These are phyloP conservation scores for Cladophialophora yegresii DNA, from an alignment of 2,329 filamentous ascomycete genomes.

Conservation along the genomic window DNA sequence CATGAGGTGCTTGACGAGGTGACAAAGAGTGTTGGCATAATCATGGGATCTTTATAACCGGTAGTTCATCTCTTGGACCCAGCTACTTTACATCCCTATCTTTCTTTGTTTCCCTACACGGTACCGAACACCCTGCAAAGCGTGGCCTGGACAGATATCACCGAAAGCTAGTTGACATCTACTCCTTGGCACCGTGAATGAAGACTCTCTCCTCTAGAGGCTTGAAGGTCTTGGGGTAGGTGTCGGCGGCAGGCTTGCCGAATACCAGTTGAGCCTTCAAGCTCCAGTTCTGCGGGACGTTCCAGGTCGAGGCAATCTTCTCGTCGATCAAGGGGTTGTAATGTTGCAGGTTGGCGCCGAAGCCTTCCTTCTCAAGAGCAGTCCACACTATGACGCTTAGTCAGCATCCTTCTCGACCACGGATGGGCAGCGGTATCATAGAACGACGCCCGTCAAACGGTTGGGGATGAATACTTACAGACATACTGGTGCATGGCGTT, in stretches of 20 bases:
- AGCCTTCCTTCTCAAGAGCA: slow-evolving; percentile 77
- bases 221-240: slow-evolving; percentile 31
- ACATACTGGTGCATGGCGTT: slow-evolving; percentile 68
- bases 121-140: background rate
- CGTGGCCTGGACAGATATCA: background rate
- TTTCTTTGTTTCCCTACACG: background rate
- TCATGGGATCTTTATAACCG: background rate
- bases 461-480: background rate
- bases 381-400: slow-evolving; percentile 65
- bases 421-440: background rate
- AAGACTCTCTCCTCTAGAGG: slow-evolving; percentile 30
- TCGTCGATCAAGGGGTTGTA: slow-evolving; percentile 85
- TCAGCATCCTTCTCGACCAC: background rate
- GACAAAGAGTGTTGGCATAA: background rate
- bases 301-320: slow-evolving; percentile 69
- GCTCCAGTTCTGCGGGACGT: slow-evolving; percentile 70
- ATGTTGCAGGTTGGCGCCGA: slow-evolving; percentile 88
- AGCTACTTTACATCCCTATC: background rate
- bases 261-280: slow-evolving; percentile 85
- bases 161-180: background rate
- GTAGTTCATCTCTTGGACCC: background rate
- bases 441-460: background rate
- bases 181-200: slow-evolving; percentile 22
- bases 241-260: slow-evolving; percentile 48
- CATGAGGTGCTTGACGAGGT: background rate